Base-by-base conservation (phyloP, 2,329 filamentous ascomycete species). In the Aspergillus ruber region DNA sequence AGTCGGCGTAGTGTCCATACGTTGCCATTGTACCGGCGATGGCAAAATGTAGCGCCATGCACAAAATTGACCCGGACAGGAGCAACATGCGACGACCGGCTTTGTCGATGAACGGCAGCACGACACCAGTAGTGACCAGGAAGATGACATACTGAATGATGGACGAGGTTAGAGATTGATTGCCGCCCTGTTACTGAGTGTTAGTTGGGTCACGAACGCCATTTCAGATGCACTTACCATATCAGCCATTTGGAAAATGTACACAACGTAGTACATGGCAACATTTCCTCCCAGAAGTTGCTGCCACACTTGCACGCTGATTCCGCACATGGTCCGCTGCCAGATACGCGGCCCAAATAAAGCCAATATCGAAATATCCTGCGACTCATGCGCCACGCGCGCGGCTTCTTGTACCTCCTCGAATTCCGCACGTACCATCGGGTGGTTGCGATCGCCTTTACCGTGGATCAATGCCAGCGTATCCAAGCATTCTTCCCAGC, bases 171-270 rank as follows among this genome's bases (percentile, higher is more conserved):
- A 81, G 65, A 33, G 66, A 65, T 4, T 65, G 62, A 47, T 71
- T 64, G 27, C 69, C 68, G 17, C 55, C 58, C 65, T 68, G 41
- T 17, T 15, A 27, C 25, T 3, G 2, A 1, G 15, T 35, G 42
- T 60, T 41, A 58, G 43, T 39, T 3, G 13, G 20, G n/a, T 43
- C 13, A 29, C 25, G n/a, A 29, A 10, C 0, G 1, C 4, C 3
- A 18, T 9, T 2, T 23, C 2, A 20, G 9, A 3, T 5, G 5
- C 8, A 51, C 58, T 50, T 39, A 67, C 64, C 46, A 83, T 73
- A 33, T 75, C 74, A 8, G 79, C 79, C 78, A 83, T 83, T 44
- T 75, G 62, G 54, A 81, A 82, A 50, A 82, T 77, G 59, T 81
- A 82, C 3, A 79, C 76, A 49, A 83, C 74, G 49, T 83, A 83